Evolutionary conservation across 75 land plant species (phyloP).

Genomic region (Sequoia sempervirens): DNA sequence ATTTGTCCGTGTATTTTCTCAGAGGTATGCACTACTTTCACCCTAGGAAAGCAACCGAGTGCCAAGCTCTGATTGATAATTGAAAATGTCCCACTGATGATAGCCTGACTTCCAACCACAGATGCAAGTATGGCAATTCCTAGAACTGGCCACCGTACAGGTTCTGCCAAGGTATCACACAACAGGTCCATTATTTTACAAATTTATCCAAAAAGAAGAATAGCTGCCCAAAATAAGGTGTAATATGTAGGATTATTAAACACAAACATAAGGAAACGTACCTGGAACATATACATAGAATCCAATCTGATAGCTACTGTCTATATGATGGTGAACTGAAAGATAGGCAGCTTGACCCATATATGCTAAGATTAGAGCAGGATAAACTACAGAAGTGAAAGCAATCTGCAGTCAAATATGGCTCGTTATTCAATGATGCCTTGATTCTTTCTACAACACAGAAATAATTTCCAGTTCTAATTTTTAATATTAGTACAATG

Average conservation of each 20-base stretch:
- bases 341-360: constrained; percentile 68
- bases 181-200: background rate
- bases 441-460: background rate
- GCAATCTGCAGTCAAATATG: constrained; percentile 31
- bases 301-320: constrained; percentile 21
- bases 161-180: constrained; percentile 11
- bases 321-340: constrained; percentile 30
- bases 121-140: constrained; percentile 36
- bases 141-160: constrained; percentile 36
- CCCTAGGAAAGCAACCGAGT: constrained; percentile 38
- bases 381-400: constrained; percentile 49
- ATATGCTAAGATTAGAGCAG: constrained; percentile 46
- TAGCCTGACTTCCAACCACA: constrained; percentile 42
- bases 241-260: background rate
- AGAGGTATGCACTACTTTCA: constrained; percentile 39
- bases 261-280: constrained; percentile 15
- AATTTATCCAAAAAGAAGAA: background rate
- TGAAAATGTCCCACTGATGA: constrained; percentile 35
- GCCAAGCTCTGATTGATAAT: constrained; percentile 31
- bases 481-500: background rate
- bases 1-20: constrained; percentile 28
- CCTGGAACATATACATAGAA: constrained; percentile 60
- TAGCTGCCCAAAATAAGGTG: background rate
- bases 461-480: background rate
- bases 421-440: background rate